Evolutionary conservation across 2,329 filamentous ascomycete genomes (phyloP), one percentile per base, ranked within the genome.

Genomic region (Claviceps sp.): DNA sequence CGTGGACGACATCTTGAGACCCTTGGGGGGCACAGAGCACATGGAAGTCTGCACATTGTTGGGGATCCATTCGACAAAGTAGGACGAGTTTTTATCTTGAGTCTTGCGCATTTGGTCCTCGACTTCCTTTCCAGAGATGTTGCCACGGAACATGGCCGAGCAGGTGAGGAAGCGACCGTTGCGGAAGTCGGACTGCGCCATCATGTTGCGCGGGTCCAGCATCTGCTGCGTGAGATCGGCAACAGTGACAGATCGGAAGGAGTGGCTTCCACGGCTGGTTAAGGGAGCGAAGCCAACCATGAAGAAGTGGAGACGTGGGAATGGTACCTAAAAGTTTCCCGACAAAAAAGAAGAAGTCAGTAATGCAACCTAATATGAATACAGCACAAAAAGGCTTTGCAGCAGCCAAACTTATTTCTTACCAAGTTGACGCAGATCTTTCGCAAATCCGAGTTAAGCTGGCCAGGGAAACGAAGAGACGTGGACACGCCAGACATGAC

Each of bases 191-290:
- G 90, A 94, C 60, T 93, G 93, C 76, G 93, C 93, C 93, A 98
- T 97, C 91, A 97, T 98, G 85, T 98, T 98, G 89, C 97, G 97
- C 66, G 93, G 90, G 79, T 98, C 93, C 79, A 95, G 96, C 89
- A 98, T 97, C 76, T 98, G 93, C 80, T 97, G 93, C 66, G 91
- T 97, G 72, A 98, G 83, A 79, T 97, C 93, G 54, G 91, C 91
- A 57, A 97, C 93, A 66, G 85, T 89, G 72, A 97, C 86, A 61
- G 93, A 90, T 69, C 93, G 93, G 91, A 97, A 98, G 63, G 87
- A 88, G 79, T 93, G 74, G 61, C 90, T 85, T 65, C 75, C 75
- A 59, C 75, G 75, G 72, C 88, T 94, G 72, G 93, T 97, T 67
- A 98, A 82, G 69, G 93, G 93, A 73, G 93, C 91, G 71, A 97